These are phyloP conservation scores for Paracoccidioides lutzii DNA, from an alignment of 2,329 filamentous ascomycete genomes.

Conservation along the genomic window DNA sequence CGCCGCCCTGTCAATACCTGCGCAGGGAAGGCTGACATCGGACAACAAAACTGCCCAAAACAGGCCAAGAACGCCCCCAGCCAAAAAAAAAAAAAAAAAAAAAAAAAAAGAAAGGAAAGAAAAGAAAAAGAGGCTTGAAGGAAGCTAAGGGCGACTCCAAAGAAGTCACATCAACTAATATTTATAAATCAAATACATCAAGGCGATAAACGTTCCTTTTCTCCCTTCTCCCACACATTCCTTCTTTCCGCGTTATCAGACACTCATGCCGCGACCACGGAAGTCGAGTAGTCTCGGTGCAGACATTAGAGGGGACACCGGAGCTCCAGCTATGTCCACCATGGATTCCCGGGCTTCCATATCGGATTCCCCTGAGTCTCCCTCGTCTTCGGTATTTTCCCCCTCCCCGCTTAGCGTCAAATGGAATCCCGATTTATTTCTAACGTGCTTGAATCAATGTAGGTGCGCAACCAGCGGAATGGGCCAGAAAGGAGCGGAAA, in stretches of 20 bases:
- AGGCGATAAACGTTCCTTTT: not conserved
- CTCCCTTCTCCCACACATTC: not conserved
- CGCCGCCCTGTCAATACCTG: too few relatives aligned
- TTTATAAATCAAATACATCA: too few relatives aligned
- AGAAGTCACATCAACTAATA: too few relatives aligned
- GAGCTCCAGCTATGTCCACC: constrained; percentile 34
- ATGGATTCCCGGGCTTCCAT: constrained; percentile 23
- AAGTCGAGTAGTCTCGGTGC: constrained; percentile 34
- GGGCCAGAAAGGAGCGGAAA: constrained; percentile 20
- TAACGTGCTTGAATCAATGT: constrained; percentile 12
- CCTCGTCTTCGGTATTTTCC: constrained; percentile 8
- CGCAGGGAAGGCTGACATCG: too few relatives aligned
- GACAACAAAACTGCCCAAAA: too few relatives aligned
- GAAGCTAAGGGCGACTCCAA: too few relatives aligned
- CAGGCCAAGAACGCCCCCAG: too few relatives aligned
- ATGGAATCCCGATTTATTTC: constrained; percentile 3
- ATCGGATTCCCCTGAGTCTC: constrained; percentile 11
- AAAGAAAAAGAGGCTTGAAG: not conserved
- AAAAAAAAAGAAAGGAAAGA: not conserved
- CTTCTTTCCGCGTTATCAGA: not conserved
- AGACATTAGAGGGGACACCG: constrained; percentile 36
- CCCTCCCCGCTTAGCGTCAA: not conserved
- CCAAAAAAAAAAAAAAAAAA: not conserved
- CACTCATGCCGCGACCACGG: constrained; percentile 28
- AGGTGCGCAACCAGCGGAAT: constrained; percentile 8